Percentiles rank a stretch among this genome's conserved stretches.
phyloP scores from a whole-genome alignment of 371 early-diverging fungal species.

The Parasitella parasitica region DNA sequence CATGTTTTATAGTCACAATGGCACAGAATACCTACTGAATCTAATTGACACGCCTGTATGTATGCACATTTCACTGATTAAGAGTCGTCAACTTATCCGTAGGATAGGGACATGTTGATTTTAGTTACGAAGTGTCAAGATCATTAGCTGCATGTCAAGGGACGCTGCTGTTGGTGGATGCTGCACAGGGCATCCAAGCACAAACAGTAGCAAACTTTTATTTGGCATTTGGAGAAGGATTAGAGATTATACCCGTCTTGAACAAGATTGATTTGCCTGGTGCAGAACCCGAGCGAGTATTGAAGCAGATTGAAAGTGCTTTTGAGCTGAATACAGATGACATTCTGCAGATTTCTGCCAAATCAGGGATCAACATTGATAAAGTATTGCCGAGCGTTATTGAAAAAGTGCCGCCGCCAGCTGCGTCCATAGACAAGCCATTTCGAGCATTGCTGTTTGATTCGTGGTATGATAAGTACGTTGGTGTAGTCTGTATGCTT shows the following conservation, averaged over 20 bases:
- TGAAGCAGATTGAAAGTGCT: slow-evolving; percentile 77
- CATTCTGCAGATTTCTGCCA: slow-evolving; percentile 79
- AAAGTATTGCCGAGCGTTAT: slow-evolving; percentile 77
- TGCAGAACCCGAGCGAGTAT: slow-evolving; percentile 81
- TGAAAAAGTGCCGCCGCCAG: slow-evolving; percentile 76
- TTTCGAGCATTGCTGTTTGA: slow-evolving; percentile 91
- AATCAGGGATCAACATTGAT: slow-evolving; percentile 82
- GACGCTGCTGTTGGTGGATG: slow-evolving; percentile 87
- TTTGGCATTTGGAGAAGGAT: slow-evolving; percentile 86
- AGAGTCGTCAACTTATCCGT: not conserved
- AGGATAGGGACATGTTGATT: slow-evolving; percentile 75
- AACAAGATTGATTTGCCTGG: slow-evolving; percentile 96
- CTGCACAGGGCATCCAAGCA: slow-evolving; percentile 90
- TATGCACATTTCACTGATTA: not conserved
- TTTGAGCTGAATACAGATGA: slow-evolving; percentile 80
- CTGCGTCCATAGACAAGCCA: slow-evolving; percentile 60
- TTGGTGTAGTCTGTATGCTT: slow-evolving; percentile 93
- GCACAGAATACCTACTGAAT: slow-evolving; percentile 78
- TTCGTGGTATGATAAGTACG: slow-evolving; percentile 95
- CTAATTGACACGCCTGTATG: slow-evolving; percentile 88
- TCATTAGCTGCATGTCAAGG: slow-evolving; percentile 91
- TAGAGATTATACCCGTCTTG: slow-evolving; percentile 87
- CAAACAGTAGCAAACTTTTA: slow-evolving; percentile 97
- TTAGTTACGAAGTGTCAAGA: slow-evolving; percentile 91
- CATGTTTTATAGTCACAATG: slow-evolving; percentile 80